Base-by-base conservation (phyloP, 129 eudicot genomes). In the Escallonia rubra region DNA sequence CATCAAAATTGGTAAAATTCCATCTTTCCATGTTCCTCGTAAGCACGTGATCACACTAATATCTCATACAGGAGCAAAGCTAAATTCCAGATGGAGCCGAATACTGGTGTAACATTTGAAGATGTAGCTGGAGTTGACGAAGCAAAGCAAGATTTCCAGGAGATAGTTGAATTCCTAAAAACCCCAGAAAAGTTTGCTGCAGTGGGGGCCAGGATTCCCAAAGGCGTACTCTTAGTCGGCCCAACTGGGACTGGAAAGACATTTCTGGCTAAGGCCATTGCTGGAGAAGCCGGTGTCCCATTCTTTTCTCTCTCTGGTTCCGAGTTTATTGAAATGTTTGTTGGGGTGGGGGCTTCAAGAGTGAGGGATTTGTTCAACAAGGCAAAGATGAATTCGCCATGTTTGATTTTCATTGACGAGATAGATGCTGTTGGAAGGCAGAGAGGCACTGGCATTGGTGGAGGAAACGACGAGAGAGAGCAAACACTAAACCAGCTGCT, bases 171-270 rank as follows among this genome's bases (percentile, higher is more conserved):
- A 76, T 90, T 90, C 74, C 78, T 90, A 46, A 79, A 76, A 67
- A 86, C 81, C 57, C 89, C 91, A 9, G 86, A 87, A 8, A 90
- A 87, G 69, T 90, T 87, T 76, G 74, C 87, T 10, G 79, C 89
- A 43, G 82, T 90, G 39, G 95, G 97, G 3, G 95, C 97, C 49
- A 84, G 61, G 66, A 87, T 90, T 67, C 97, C 89, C 0, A 90
- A 90, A 66, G 95, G 97, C 9, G 83, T 84, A 2, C 95, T 90
- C 12, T 66, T 90, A n/a, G 83, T 82, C 15, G 97, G 97, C 9
- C 97, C 95, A 44, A 91, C 97, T 6, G 97, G 97, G 4, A 90
- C 95, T 1, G 97, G 97, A 43, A 90, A 90, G 76, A 90, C 97
- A n/a, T 68, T 90, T 66, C 67, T 90, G 67, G 97, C 97, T 12